These are phyloP conservation scores for Globisporangium yorkense DNA, from an alignment of 352 stramenopile genomes.

Conservation along the genomic window DNA sequence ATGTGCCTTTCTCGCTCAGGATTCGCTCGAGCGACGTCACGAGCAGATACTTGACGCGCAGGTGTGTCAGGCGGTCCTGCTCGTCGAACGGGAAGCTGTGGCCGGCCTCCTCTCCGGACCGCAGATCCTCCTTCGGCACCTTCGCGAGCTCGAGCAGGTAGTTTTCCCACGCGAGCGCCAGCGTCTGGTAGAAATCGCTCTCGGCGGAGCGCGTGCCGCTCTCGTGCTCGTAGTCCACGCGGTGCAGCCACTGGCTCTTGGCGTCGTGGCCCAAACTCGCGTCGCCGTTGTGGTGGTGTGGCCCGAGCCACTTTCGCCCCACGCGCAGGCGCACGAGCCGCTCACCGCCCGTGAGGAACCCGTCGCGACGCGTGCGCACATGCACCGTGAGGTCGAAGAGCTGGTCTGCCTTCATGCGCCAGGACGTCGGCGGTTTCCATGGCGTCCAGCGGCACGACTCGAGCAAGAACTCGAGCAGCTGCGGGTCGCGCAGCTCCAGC, in stretches of 20 bases:
- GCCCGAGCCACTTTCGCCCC: conserved; percentile 58
- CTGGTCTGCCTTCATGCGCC: conserved; percentile 63
- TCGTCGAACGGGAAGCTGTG: conserved; percentile 42
- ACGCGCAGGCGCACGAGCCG: conserved; percentile 46
- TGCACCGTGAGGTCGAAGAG: conserved; percentile 52
- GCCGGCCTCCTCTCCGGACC: conserved; percentile 15
- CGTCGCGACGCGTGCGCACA: conserved; percentile 31
- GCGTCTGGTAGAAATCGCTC: conserved; percentile 50
- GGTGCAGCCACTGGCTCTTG: conserved; percentile 52
- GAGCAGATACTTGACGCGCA: conserved; percentile 56
- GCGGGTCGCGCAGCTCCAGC: conserved; percentile 27
- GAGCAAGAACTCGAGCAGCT: conserved; percentile 32
- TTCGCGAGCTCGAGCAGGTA: conserved; percentile 48
- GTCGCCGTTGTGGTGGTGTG: conserved; percentile 46
- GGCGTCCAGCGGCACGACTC: conserved; percentile 35
- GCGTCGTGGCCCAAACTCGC: conserved; percentile 18
- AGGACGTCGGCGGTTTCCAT: conserved; percentile 57
- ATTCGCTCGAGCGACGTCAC: conserved; percentile 52
- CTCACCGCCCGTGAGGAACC: conserved; percentile 49
- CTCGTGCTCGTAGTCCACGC: conserved; percentile 52
- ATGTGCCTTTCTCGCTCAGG: conserved; percentile 36
- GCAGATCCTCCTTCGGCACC: conserved; percentile 39
- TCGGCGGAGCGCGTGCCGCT: conserved; percentile 27
- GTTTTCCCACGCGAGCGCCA: conserved; percentile 46
- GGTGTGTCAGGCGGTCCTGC: conserved; percentile 44